Evolutionary conservation across 768 basidiomycete species (phyloP), one percentile per base, ranked within the genome.

Genomic region (Mycena chlorophos): DNA sequence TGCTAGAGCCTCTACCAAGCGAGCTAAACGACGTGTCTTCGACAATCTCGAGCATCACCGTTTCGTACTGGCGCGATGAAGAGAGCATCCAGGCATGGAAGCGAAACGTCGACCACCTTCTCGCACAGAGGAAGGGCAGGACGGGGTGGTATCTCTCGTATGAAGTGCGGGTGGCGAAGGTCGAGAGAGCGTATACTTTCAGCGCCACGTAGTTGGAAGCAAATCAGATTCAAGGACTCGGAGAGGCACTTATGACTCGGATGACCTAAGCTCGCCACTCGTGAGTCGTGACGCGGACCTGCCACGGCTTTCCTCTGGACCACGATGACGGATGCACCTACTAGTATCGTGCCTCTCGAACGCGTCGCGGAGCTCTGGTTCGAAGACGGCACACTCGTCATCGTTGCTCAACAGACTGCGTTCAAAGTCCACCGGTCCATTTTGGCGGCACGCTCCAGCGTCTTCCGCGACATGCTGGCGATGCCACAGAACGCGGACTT

Each of bases 31-130:
- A 8, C 10, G 31, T 8, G 10, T 8, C 10, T 6, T 10, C 10
- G 8, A 12, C 20, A n/a, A 23, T 43, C 16, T 43, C 10, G 8
- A 23, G 40, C 14, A 20, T 43, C 40, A 43, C 40, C 22, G 28
- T 61, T 30, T 61, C 60, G 30, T 61, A 61, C n/a, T 61, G 56
- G 60, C 23, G 28, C 29, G 60, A 61, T 51, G 49, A 61, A 39
- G 29, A 26, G 25, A 61, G 56, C 37, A 61, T 61, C 49, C 38
- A 49, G 5, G 29, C 56, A 0, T 61, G 60, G 60, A 61, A 61
- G 20, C 8, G 27, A 4, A 61, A 61, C 23, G 20, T 61, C 5
- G 56, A 57, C 4, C 60, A 61, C 42, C 47, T 61, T 0, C 53
- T 61, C 3, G 60, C 60, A 16, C 60, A 61, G 40, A 57, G 55